Evolutionary conservation across 2,329 filamentous ascomycete species (phyloP).

Genomic region (Pyricularia sp.): DNA sequence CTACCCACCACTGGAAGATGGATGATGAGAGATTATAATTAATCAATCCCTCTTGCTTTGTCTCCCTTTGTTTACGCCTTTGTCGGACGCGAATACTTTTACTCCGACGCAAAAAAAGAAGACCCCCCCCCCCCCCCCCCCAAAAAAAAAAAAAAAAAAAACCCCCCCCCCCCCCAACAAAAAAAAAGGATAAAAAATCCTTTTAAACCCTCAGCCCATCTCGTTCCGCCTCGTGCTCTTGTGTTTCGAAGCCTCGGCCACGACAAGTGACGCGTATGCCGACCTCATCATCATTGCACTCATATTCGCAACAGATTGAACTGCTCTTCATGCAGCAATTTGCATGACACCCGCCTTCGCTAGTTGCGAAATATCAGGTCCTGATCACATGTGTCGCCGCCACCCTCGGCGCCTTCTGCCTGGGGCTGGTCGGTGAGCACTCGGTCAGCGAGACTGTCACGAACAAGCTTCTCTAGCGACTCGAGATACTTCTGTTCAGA

Average conservation of each 20-base stretch:
- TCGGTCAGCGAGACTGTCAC: not conserved
- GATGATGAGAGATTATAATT: not conserved
- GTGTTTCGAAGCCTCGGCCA: not conserved
- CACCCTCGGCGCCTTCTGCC: not conserved
- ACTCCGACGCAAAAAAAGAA: not conserved
- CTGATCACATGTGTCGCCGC: not conserved
- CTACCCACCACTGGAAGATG: not conserved
- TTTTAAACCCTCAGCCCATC: not conserved
- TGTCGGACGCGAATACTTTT: not conserved
- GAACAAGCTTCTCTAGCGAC: not conserved
- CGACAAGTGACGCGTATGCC: not conserved
- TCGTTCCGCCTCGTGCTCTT: not conserved
- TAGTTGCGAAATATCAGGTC: not conserved
- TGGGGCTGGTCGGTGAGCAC: not conserved
- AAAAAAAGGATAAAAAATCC: too few species aligned
- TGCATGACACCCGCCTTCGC: not conserved
- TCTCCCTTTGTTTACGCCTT: not conserved
- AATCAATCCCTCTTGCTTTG: not conserved
- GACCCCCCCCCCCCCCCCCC: too few species aligned
- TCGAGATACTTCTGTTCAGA: not conserved
- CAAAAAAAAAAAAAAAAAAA: too few species aligned
- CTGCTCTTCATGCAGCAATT: not conserved
- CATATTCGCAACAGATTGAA: not conserved
- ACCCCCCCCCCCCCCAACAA: too few species aligned
- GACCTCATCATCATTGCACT: not conserved